Evolutionary conservation across 306 rosid genomes (phyloP), one percentile per base, ranked within the genome.

Genomic region (Mimosa bimucronata): DNA sequence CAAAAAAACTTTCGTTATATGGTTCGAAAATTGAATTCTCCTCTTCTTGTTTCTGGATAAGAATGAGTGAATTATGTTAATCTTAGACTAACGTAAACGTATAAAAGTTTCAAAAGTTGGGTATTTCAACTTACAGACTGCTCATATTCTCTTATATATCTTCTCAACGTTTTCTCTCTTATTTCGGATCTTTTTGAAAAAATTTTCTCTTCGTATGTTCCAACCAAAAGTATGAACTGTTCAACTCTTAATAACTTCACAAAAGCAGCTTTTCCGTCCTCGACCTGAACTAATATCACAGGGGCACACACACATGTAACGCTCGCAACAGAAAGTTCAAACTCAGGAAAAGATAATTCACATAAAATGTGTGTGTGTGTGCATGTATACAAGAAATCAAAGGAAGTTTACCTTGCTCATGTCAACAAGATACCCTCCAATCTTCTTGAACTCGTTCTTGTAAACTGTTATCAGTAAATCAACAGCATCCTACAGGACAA

Each of bases 401-500:
- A 57, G 52, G 30, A 62, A 64, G 9, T 45, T 70, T 84, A 89
- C 92, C 92, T 38, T 72, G 37, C 40, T 73, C 74, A 88, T 85
- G 38, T 91, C 90, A 5, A 89, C 80, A 16, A 91, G 78, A 82
- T 82, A 86, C 9, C 93, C 96, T 28, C 96, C 91, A 45, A 91
- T 26, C 2, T 69, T 86, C 29, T 66, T 83, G 62, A 91, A 81
- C 74, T 85, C 82, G 6, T 78, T 81, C 78, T 81, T 87, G 80
- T 91, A 91, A 21, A 89, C 83, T 46, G 57, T 62, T 67, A 85
- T 77, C 2, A 91, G 77, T 26, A 91, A 81, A 66, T 91, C 91
- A 57, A 90, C 80, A 9, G 87, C 86, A 0, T 83, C 83, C 91
- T 89, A 72, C 37, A 2, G 42, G 3, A 13, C 13, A 71, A 75